Evolutionary conservation across 768 basidiomycete species (phyloP), one percentile per base, ranked within the genome.

Genomic region (Clitopilus hobsonii): DNA sequence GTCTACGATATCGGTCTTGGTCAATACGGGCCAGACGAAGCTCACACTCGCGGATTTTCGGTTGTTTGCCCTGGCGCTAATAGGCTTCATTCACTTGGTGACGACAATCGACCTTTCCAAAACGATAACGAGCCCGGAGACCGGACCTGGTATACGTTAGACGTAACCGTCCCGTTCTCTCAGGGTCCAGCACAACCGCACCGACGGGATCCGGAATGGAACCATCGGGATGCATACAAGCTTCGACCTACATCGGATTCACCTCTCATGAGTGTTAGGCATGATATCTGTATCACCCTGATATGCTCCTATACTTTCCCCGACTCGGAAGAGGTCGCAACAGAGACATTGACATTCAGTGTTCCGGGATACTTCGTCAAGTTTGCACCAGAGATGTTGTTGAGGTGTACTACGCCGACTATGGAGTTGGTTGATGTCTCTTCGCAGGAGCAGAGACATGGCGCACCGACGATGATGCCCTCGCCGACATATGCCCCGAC

Each of bases 221-320:
- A 68, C 27, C 73, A 75, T 6, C 45, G 64, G 24, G 60, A 67
- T 14, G 41, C 41, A 23, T 6, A 45, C n/a, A 62, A 61, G 23
- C 62, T 85, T 18, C 75, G 81, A 5, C 74, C 83, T 1, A 76
- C 79, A 7, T 68, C 74, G 23, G 60, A 67, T 16, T 77, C 80
- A 22, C 87, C 89, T 3, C 76, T 89, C 38, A 78, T 82, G 61
- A 74, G 61, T 22, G 80, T 88, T 16, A 58, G 63, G 6, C 89
- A 91, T 65, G 70, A 80, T 47, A 60, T 84, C 53, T 67, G 69
- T 25, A 67, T 89, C 30, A 72, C 74, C n/a, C 59, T 91, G 57
- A 74, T 70, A 38, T 84, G 78, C 67, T 71, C 78, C 18, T 90
- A 88, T 63, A 76, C 78, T 51, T 29, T 76, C 45, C 71, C 74